Conservation (phyloP, 2,329 filamentous ascomycete species). For the Ophiostoma ips region DNA sequence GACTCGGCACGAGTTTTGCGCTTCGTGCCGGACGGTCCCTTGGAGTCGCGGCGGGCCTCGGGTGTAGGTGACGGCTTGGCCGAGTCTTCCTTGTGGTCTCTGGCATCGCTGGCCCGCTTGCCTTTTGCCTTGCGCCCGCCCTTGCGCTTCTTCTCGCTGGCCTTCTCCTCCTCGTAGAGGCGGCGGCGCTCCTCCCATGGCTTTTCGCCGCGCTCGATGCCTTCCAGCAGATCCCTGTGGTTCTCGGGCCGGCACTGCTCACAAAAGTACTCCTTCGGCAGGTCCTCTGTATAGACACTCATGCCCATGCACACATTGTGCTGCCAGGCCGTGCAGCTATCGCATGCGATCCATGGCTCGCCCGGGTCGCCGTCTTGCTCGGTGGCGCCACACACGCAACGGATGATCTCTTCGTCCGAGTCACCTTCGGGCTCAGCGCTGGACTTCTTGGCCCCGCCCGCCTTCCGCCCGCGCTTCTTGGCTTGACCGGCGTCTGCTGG, state of each 20-base stretch:
- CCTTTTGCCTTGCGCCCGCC: slow-evolving; percentile 47
- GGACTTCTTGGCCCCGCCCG: slow-evolving; percentile 44
- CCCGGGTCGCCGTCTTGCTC: slow-evolving; percentile 75
- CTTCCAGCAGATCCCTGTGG: slow-evolving; percentile 67
- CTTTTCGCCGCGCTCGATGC: slow-evolving; percentile 65
- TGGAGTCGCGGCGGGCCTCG: slow-evolving; percentile 25
- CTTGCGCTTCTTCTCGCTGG: slow-evolving; percentile 42
- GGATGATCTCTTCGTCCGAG: slow-evolving; percentile 60
- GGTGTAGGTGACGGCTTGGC: slow-evolving; percentile 25
- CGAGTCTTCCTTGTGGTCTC: slow-evolving; percentile 28
- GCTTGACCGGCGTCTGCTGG: slow-evolving; percentile 22
- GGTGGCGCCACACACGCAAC: slow-evolving; percentile 83
- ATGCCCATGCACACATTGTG: slow-evolving; percentile 94
- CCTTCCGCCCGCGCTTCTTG: slow-evolving; percentile 34
- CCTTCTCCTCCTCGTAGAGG: slow-evolving; percentile 46
- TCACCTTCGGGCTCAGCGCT: slow-evolving; percentile 33
- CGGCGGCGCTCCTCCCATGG: slow-evolving; percentile 66
- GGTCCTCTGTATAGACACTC: slow-evolving; percentile 60
- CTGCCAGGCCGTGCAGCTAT: slow-evolving; percentile 87
- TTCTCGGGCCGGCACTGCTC: slow-evolving; percentile 76
- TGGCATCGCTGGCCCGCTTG: slow-evolving; percentile 48
- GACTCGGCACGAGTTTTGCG: slow-evolving; percentile 45
- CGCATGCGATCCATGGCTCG: slow-evolving; percentile 91
- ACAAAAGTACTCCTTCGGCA: slow-evolving; percentile 80
- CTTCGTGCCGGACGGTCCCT: slow-evolving; percentile 24